Evolutionary conservation across 2,329 filamentous ascomycete genomes (phyloP).

Genomic region (Coniochaeta pulveracea): DNA sequence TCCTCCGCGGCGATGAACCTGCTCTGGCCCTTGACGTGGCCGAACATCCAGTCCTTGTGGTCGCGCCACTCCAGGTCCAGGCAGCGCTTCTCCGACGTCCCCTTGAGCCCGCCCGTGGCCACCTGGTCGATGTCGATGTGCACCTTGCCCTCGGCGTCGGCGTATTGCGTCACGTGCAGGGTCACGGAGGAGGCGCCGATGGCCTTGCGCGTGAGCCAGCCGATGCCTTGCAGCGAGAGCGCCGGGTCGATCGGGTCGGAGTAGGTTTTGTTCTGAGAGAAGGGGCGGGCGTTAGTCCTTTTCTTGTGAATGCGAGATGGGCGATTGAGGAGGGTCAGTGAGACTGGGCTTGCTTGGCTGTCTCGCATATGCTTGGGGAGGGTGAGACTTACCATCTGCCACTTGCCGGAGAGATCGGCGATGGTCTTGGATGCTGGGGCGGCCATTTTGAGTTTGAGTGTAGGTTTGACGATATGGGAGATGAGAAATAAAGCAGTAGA

Average conservation of each 20-base stretch:
- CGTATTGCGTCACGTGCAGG: slow-evolving; percentile 48
- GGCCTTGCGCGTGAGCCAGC: slow-evolving; percentile 62
- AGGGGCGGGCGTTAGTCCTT: slow-evolving; percentile 4
- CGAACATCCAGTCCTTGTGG: slow-evolving; percentile 74
- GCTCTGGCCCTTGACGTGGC: slow-evolving; percentile 51
- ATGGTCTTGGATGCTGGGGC: slow-evolving; percentile 56
- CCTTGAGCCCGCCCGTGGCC: slow-evolving; percentile 58
- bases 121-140: slow-evolving; percentile 66
- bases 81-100: slow-evolving; percentile 45
- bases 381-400: slow-evolving; percentile 50
- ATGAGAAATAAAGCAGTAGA: neutral
- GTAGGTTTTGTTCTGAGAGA: slow-evolving; percentile 57
- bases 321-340: slow-evolving; percentile 4
- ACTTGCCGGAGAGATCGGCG: slow-evolving; percentile 57
- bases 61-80: slow-evolving; percentile 41
- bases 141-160: slow-evolving; percentile 20
- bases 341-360: neutral
- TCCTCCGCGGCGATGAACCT: slow-evolving; percentile 35
- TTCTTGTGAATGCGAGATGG: neutral
- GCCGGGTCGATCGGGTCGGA: slow-evolving; percentile 59
- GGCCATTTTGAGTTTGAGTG: slow-evolving; percentile 46
- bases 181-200: slow-evolving; percentile 59
- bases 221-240: slow-evolving; percentile 60
- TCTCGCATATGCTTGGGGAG: neutral
- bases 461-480: neutral